Evolutionary conservation across 2,329 filamentous ascomycete genomes (phyloP), one percentile per base, ranked within the genome.

Genomic region (Sclerotinia minor): DNA sequence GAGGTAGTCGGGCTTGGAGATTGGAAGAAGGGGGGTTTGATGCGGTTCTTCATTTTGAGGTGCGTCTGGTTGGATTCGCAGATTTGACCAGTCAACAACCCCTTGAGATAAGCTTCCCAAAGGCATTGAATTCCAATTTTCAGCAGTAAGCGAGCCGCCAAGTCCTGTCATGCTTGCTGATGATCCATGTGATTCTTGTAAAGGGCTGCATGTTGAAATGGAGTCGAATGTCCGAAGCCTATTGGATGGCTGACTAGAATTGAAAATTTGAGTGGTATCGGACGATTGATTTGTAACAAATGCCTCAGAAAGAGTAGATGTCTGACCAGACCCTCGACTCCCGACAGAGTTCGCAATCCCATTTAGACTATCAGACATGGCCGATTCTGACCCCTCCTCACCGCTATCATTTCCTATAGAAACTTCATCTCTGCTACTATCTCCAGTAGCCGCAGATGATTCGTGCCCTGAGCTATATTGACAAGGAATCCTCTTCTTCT

Each of bases 401-500:
- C 49, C 44, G 24, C 41, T 49, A 17, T 50, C 3, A 35, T 24
- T 17, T 29, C 29, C 44, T n/a, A 7, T 58, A 5, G 64, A 41
- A 38, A 2, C 9, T 59, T 55, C 50, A 44, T 58, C 47, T 32
- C 26, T 50, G 7, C 21, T 54, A 59, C 44, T 26, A 1, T 41
- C 38, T 5, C 38, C 38, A 15, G 49, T 13, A 41, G 21, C 32
- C 13, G 44, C 11, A 13, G 67, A 19, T 5, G 52, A 26, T n/a
- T 55, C 24, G 45, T 59, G 58, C 13, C 66, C 47, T 19, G 60
- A 55, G 6, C 68, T 44, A 68, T 80, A 82, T 0, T 76, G 78
- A 68, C 81, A 82, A 21, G 71, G 69, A 24, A 80, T 76, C 1
- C 76, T 76, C 67, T 78, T 76, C 70, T 80, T 81, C 5, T 71